Conservation (phyloP, 352 stramenopile species). For the Phytophthora tentaculata region DNA sequence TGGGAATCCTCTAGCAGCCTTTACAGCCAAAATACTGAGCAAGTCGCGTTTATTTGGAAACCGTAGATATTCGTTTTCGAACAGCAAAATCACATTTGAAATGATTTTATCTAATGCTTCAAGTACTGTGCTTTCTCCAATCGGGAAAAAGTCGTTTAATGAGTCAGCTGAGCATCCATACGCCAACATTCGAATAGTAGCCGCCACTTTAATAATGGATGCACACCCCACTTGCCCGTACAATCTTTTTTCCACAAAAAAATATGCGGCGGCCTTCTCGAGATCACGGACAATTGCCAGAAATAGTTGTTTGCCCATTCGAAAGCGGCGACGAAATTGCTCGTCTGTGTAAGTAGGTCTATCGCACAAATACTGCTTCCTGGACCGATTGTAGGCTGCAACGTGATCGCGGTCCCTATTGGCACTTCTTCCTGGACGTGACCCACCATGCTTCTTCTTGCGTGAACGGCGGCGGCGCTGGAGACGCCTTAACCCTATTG, state of each 20-base stretch:
- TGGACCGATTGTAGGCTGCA: background rate
- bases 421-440: too few species aligned
- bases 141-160: background rate
- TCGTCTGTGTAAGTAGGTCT: background rate
- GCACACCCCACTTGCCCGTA: too few species aligned
- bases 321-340: background rate
- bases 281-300: background rate
- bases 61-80: background rate
- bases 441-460: too few species aligned
- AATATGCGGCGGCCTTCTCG: background rate
- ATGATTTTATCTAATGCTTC: background rate
- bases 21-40: background rate
- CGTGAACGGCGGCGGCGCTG: too few species aligned
- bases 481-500: too few species aligned
- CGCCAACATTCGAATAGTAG: background rate
- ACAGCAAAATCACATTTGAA: background rate
- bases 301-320: background rate
- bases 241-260: background rate
- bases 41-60: background rate
- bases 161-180: background rate
- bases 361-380: background rate
- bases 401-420: background rate
- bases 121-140: background rate
- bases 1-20: background rate
- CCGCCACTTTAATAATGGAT: background rate